Percentiles rank a stretch among this genome's conserved stretches.
Evolutionary conservation across 345 rosid genomes (phyloP).

Genomic region (Excoecaria agallocha): DNA sequence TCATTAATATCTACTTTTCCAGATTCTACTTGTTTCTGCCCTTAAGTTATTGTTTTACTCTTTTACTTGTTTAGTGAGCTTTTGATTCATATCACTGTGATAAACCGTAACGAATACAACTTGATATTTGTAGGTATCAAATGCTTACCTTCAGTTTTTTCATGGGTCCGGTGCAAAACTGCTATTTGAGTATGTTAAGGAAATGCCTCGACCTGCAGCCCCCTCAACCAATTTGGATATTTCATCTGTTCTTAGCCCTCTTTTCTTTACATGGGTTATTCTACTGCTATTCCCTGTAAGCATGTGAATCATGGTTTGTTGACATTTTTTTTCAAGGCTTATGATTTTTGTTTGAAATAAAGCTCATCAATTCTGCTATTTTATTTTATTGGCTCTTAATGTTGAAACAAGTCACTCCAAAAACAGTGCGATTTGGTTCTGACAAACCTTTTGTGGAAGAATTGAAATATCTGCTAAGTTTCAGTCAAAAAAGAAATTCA

Average conservation of each 20-base stretch:
- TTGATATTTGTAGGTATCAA: conserved; percentile 58
- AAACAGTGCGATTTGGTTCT: too few relatives aligned
- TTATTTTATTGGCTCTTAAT: too few relatives aligned
- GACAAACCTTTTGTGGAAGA: too few relatives aligned
- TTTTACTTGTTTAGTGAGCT: not conserved
- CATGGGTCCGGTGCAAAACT: conserved; percentile 39
- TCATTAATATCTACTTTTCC: too few relatives aligned
- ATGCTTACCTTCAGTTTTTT: conserved; percentile 65
- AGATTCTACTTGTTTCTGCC: too few relatives aligned
- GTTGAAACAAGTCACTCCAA: too few relatives aligned
- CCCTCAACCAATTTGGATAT: conserved; percentile 44
- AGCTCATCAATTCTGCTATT: not conserved
- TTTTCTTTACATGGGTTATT: conserved; percentile 76
- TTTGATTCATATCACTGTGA: not conserved
- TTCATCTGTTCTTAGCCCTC: conserved; percentile 65
- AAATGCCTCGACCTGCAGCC: conserved; percentile 64
- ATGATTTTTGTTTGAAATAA: not conserved
- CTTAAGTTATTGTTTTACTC: not conserved
- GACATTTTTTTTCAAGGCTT: not conserved
- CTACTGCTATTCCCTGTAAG: conserved; percentile 89
- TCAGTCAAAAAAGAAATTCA: too few relatives aligned
- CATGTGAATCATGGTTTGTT: conserved; percentile 16
- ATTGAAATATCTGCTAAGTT: too few relatives aligned
- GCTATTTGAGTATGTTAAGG: conserved; percentile 64
- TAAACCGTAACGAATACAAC: conserved; percentile 8